Percentiles rank a stretch among this genome's conserved stretches.
phyloP scores from a whole-genome alignment of 176 grass and related monocot species.

The Puccinellia tenuiflora region DNA sequence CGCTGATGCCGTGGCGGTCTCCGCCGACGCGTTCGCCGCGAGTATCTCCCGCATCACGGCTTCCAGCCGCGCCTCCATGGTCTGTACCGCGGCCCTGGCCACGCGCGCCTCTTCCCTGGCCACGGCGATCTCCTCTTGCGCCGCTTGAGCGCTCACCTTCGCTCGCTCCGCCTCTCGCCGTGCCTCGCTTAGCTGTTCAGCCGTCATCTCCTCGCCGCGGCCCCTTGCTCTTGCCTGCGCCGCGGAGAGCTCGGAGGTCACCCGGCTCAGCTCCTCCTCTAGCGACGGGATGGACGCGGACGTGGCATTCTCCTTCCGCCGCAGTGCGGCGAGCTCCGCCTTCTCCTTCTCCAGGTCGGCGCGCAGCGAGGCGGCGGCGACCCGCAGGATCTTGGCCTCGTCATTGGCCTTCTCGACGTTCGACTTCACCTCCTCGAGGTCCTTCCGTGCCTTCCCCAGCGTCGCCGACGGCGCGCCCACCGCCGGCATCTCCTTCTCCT shows the following conservation, averaged over 20 bases:
- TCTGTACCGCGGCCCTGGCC: conserved; percentile 21
- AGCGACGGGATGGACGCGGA: conserved; percentile 38
- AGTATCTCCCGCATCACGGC: conserved; percentile 52
- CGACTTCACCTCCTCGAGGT: conserved; percentile 47
- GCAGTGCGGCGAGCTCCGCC: conserved; percentile 30
- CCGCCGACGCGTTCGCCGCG: conserved; percentile 38
- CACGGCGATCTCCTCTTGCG: conserved; percentile 35
- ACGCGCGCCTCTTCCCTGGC: conserved; percentile 38
- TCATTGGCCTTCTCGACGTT: conserved; percentile 43
- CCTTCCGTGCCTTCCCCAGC: conserved; percentile 26
- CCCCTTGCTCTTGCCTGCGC: conserved; percentile 29
- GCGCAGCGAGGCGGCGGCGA: conserved; percentile 49
- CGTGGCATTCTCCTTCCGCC: conserved; percentile 17
- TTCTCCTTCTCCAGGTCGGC: conserved; percentile 42
- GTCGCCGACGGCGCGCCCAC: not conserved
- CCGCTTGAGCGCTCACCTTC: conserved; percentile 34
- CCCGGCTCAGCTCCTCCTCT: conserved; percentile 41
- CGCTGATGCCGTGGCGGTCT: conserved; percentile 36
- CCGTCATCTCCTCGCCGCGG: not conserved
- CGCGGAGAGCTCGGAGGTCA: conserved; percentile 24
- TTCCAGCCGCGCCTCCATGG: conserved; percentile 42
- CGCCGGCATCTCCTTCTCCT: conserved; percentile 19
- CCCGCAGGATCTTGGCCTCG: conserved; percentile 40
- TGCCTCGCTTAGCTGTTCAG: conserved; percentile 19
- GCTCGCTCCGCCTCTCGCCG: conserved; percentile 43